Conservation (phyloP, 116 monocot genomes). For the Iris pallida region DNA sequence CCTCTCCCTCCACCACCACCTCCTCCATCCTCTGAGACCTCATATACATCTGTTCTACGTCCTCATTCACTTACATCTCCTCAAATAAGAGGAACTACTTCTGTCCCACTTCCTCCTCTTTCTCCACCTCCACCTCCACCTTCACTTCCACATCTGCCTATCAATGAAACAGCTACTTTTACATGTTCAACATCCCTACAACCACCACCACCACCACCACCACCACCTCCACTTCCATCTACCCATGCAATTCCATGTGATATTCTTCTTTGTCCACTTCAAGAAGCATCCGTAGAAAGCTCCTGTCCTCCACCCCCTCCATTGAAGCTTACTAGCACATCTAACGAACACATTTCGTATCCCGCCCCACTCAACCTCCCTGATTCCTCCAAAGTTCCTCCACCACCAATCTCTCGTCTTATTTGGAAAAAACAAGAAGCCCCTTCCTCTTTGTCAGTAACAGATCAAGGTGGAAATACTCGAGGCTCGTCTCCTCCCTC, state of each 20-base stretch:
- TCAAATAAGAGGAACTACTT: neutral
- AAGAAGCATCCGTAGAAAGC: neutral
- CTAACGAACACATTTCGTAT: neutral
- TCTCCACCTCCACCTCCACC: neutral
- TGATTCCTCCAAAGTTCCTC: neutral
- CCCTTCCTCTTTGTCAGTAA: neutral
- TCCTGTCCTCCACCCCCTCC: neutral
- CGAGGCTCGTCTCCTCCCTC: conserved; percentile 1
- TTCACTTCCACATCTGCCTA: neutral
- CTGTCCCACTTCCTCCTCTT: neutral
- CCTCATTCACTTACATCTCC: neutral
- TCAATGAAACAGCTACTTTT: no score
- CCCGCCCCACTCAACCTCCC: neutral
- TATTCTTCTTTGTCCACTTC: neutral
- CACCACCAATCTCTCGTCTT: conserved; percentile 3
- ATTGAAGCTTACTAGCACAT: neutral
- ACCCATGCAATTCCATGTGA: neutral
- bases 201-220: conserved; percentile 6
- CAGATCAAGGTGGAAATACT: neutral
- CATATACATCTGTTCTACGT: neutral
- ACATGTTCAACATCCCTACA: no score
- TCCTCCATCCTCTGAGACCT: neutral
- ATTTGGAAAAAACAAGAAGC: neutral
- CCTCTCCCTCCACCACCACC: conserved; percentile 1
- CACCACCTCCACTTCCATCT: neutral